These are phyloP conservation scores for Fagus crenata DNA, from an alignment of 306 rosid genomes.

Conservation along the genomic window DNA sequence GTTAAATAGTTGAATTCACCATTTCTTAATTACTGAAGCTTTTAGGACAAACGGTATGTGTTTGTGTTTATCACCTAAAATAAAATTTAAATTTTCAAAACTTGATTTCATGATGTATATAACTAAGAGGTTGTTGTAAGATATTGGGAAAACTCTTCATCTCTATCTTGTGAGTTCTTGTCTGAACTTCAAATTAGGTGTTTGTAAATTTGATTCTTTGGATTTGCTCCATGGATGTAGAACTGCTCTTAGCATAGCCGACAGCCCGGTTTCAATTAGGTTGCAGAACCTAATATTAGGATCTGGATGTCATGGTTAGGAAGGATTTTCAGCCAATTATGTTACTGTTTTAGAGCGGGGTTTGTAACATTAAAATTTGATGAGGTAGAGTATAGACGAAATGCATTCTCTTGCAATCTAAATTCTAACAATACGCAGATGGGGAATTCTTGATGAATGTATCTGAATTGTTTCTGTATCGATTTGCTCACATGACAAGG, in stretches of 20 bases:
- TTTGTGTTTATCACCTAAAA: background rate
- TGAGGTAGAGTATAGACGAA: background rate
- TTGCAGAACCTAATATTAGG: background rate
- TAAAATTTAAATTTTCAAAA: background rate
- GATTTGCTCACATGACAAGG: background rate
- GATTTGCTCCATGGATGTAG: background rate
- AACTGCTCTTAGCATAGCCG: background rate
- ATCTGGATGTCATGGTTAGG: background rate
- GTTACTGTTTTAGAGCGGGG: background rate
- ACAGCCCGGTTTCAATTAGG: background rate
- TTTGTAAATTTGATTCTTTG: background rate
- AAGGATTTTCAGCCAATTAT: background rate
- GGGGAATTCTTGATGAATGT: background rate
- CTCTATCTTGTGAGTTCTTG: too few species aligned
- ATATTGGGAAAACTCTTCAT: too few species aligned
- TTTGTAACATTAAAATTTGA: background rate
- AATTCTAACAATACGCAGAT: background rate
- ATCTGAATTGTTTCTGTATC: background rate
- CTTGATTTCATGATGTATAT: background rate
- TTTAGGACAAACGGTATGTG: too few species aligned
- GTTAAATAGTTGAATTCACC: too few species aligned
- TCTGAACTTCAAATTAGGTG: too few species aligned
- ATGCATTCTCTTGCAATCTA: slow-evolving; percentile 6
- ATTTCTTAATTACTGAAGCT: too few species aligned
- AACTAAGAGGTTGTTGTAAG: too few species aligned